Percentiles rank a stretch among this genome's conserved stretches.
Evolutionary conservation across 371 early-diverging fungal genomes (phyloP).

Genomic region (Mortierella sp.): DNA sequence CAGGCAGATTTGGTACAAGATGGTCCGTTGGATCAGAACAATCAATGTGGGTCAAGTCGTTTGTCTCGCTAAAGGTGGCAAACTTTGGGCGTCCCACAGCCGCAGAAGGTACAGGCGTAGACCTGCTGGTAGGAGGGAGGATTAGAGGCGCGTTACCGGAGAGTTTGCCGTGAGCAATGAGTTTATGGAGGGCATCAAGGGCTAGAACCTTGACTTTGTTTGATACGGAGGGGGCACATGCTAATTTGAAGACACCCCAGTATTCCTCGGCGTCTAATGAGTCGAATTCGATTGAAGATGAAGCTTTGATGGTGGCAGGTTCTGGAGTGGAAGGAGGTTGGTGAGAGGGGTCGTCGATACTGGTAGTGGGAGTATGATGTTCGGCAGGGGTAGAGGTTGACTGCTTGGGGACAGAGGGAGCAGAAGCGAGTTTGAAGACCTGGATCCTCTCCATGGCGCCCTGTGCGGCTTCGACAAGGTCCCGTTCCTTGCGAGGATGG

Average conservation of each 20-base stretch:
- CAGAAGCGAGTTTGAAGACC: conserved; percentile 46
- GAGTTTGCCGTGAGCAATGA: conserved; percentile 54
- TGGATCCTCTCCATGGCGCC: conserved; percentile 52
- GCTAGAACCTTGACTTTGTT: conserved; percentile 55
- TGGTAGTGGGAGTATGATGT: conserved; percentile 18
- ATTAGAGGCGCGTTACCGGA: conserved; percentile 41
- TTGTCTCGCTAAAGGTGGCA: conserved; percentile 53
- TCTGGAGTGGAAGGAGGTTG: conserved; percentile 20
- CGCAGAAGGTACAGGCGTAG: conserved; percentile 24
- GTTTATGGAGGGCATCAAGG: conserved; percentile 52
- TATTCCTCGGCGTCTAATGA: conserved; percentile 54
- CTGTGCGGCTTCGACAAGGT: conserved; percentile 53
- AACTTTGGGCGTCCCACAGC: conserved; percentile 39
- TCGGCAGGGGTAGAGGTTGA: conserved; percentile 17
- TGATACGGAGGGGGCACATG: conserved; percentile 50
- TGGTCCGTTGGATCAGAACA: conserved; percentile 54
- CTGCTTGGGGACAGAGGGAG: conserved; percentile 46
- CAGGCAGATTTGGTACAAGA: conserved; percentile 49
- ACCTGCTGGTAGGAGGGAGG: conserved; percentile 32
- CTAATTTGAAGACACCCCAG: conserved; percentile 57
- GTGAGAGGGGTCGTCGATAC: conserved; percentile 33
- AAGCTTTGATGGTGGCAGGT: conserved; percentile 27
- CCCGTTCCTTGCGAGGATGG: conserved; percentile 55
- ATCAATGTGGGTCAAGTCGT: conserved; percentile 57
- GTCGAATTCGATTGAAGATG: conserved; percentile 50